These are phyloP conservation scores for Claviceps spartinae DNA, from an alignment of 2,329 filamentous ascomycete genomes.

Conservation along the genomic window DNA sequence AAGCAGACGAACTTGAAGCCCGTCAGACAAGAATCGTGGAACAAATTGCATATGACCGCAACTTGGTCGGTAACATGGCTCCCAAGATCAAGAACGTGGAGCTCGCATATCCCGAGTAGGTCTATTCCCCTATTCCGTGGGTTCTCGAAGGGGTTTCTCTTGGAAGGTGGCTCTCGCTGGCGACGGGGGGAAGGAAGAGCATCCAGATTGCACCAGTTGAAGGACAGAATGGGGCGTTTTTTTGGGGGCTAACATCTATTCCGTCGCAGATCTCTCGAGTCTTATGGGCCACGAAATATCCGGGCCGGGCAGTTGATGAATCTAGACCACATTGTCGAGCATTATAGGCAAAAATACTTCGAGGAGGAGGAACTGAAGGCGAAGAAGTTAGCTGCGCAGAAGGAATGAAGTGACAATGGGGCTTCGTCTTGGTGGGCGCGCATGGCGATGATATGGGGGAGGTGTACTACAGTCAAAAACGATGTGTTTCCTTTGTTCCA, in stretches of 20 bases:
- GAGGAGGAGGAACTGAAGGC: slow-evolving; percentile 43
- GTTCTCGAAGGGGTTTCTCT: too few species aligned
- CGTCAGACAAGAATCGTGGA: slow-evolving; percentile 38
- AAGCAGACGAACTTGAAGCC: slow-evolving; percentile 32
- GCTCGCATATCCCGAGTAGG: slow-evolving; percentile 45
- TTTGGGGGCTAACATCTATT: not conserved
- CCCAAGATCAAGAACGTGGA: slow-evolving; percentile 34
- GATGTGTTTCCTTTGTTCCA: too few species aligned
- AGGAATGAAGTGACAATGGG: slow-evolving; percentile 15
- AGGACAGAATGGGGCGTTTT: not conserved
- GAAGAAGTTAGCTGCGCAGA: slow-evolving; percentile 29
- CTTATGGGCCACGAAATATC: slow-evolving; percentile 38
- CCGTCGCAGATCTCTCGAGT: slow-evolving; percentile 30
- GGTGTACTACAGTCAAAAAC: too few species aligned
- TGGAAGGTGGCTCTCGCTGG: too few species aligned
- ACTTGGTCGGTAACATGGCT: slow-evolving; percentile 34
- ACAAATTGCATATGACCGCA: slow-evolving; percentile 44
- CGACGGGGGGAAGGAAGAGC: too few species aligned
- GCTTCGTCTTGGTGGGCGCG: too few species aligned
- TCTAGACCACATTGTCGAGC: slow-evolving; percentile 42
- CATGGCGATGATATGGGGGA: too few species aligned
- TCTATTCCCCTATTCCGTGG: slow-evolving; percentile 8
- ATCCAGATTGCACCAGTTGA: too few species aligned
- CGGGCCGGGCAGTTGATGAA: slow-evolving; percentile 41
- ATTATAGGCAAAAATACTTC: slow-evolving; percentile 41